phyloP scores from a whole-genome alignment of 805 yeast species.

The Scheffersomyces spartinae region DNA sequence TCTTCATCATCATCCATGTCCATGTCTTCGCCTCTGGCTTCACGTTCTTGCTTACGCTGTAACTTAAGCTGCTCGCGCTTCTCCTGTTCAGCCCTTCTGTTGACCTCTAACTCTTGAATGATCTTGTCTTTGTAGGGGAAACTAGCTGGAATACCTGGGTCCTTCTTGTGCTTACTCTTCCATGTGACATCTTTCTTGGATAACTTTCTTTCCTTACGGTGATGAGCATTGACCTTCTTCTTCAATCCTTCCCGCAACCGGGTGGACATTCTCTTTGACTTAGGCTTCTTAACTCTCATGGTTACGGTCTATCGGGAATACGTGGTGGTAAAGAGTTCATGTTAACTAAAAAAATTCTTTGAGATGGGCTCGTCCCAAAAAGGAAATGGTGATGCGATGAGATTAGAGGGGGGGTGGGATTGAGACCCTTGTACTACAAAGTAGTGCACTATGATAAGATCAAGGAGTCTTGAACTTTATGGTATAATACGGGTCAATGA shows the following conservation, averaged over 20 bases:
- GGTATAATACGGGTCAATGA: no score
- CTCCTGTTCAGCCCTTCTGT: slow-evolving; percentile 44
- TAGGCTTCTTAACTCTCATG: slow-evolving; percentile 48
- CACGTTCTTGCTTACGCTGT: slow-evolving; percentile 38
- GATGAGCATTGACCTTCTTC: slow-evolving; percentile 89
- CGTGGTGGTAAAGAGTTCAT: no score
- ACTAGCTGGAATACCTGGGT: slow-evolving; percentile 88
- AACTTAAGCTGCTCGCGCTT: slow-evolving; percentile 38
- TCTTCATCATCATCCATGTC: slow-evolving; percentile 30
- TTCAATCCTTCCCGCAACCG: slow-evolving; percentile 94
- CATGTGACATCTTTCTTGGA: slow-evolving; percentile 90
- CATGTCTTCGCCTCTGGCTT: slow-evolving; percentile 23
- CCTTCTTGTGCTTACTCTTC: slow-evolving; percentile 76
- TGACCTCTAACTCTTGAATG: slow-evolving; percentile 57
- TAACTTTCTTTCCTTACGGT: slow-evolving; percentile 69
- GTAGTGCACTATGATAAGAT: no score
- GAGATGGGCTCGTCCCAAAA: no score
- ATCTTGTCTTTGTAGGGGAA: slow-evolving; percentile 91
- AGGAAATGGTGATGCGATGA: no score
- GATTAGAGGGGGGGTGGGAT: no score
- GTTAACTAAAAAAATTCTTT: no score
- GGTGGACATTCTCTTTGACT: slow-evolving; percentile 83
- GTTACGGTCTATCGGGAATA: no score
- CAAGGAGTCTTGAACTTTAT: no score
- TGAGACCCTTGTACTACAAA: no score